phyloP scores from a whole-genome alignment of 176 grass and related monocot genomes.

The Bromus sterilis region DNA sequence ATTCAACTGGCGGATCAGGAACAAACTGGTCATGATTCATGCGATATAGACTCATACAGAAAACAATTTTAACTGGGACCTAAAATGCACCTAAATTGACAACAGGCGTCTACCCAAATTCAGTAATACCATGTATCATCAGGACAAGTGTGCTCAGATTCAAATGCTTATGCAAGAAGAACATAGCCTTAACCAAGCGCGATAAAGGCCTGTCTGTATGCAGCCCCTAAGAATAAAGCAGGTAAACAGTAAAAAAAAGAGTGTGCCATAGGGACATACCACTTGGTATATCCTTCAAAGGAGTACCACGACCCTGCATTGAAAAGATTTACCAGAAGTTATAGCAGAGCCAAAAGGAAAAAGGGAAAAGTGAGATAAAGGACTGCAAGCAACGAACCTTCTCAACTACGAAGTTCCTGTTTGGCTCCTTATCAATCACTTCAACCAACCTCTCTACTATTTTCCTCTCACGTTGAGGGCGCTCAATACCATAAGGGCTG shows the following conservation, averaged over 20 bases:
- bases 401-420: slow-evolving; percentile 66
- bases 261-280: slow-evolving; percentile 41
- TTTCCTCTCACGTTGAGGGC: slow-evolving; percentile 95
- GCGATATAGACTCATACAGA: not conserved
- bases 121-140: slow-evolving; percentile 8
- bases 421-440: slow-evolving; percentile 95
- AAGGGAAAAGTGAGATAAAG: not conserved
- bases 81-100: not conserved
- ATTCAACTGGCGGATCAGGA: not conserved
- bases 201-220: not conserved
- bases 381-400: slow-evolving; percentile 51
- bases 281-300: slow-evolving; percentile 83
- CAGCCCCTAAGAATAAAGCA: not conserved
- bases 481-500: slow-evolving; percentile 52
- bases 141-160: not conserved
- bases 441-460: slow-evolving; percentile 96
- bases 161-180: not conserved
- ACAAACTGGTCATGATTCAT: not conserved
- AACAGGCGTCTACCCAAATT: not conserved
- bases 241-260: not conserved
- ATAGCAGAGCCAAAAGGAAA: slow-evolving; percentile 1
- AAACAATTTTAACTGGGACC: not conserved
- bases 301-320: slow-evolving; percentile 83
- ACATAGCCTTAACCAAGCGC: not conserved
- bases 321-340: slow-evolving; percentile 16